These are phyloP conservation scores for Sugiyamaella lignohabitans DNA, from an alignment of 805 yeast genomes.

Conservation along the genomic window DNA sequence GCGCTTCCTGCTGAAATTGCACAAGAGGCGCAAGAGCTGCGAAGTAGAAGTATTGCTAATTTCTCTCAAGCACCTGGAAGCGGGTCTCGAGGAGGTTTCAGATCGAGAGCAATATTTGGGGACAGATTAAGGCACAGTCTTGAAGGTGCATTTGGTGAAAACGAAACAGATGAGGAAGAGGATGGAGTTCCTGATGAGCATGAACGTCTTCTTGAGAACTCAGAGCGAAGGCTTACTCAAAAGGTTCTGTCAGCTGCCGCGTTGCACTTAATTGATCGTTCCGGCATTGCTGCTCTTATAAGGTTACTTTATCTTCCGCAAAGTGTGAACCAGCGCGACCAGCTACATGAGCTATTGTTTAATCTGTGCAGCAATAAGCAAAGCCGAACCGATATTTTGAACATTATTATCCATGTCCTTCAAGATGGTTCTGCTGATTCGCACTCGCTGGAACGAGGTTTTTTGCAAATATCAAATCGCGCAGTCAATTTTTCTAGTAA, in stretches of 20 bases:
- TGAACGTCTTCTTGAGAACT: conserved; percentile 4
- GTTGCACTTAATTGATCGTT: conserved; percentile 65
- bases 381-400: conserved; percentile 67
- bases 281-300: conserved; percentile 67
- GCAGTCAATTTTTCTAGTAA: conserved; percentile 28
- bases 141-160: conserved; percentile 15
- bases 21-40: conserved; percentile 28
- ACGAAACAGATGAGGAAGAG: conserved; percentile 24
- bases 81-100: conserved; percentile 1
- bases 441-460: conserved; percentile 54
- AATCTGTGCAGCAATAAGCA: conserved; percentile 71
- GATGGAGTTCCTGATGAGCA: conserved; percentile 12
- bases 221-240: conserved; percentile 2
- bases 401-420: conserved; percentile 57
- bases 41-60: conserved; percentile 18
- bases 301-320: conserved; percentile 71
- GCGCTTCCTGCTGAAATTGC: conserved; percentile 28
- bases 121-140: neutral
- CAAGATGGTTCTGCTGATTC: conserved; percentile 69
- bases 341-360: conserved; percentile 57
- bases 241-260: conserved; percentile 22
- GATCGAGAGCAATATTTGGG: neutral
- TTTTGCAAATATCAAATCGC: conserved; percentile 47
- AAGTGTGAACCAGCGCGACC: conserved; percentile 49
- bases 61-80: conserved; percentile 12